These are phyloP conservation scores for Phaseolus lunatus DNA, from an alignment of 306 rosid species.

Conservation along the genomic window DNA sequence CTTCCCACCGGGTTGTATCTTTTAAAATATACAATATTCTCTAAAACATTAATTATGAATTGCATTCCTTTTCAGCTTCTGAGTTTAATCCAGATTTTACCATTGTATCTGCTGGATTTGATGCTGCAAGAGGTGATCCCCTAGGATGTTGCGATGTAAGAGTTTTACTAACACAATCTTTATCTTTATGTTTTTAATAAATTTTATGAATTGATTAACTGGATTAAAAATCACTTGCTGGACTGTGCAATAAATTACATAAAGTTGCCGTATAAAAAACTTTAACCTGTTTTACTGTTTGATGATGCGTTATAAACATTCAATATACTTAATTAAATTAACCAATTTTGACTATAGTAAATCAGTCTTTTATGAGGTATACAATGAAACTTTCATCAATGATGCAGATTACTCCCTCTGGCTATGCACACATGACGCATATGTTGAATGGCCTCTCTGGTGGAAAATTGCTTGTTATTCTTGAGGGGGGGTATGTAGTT, in stretches of 20 bases:
- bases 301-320: conserved; percentile 21
- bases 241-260: conserved; percentile 32
- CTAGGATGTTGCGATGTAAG: conserved; percentile 96
- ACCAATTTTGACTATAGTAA: conserved; percentile 14
- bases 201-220: conserved; percentile 24
- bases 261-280: conserved; percentile 31
- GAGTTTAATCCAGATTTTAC: conserved; percentile 89
- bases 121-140: conserved; percentile 99
- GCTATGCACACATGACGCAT: conserved; percentile 92
- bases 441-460: conserved; percentile 77
- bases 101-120: conserved; percentile 98
- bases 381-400: conserved; percentile 42
- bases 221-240: conserved; percentile 8
- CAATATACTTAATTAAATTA: conserved; percentile 12
- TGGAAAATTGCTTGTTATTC: conserved; percentile 96
- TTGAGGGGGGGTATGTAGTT: conserved; percentile 94
- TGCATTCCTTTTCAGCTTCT: conserved; percentile 68
- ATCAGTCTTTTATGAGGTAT: conserved; percentile 34
- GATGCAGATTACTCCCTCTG: conserved; percentile 84
- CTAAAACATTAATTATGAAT: conserved; percentile 38
- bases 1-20: conserved; percentile 2
- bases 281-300: conserved; percentile 22
- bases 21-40: conserved; percentile 18
- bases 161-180: conserved; percentile 30
- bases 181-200: background rate